Evolutionary conservation across 768 basidiomycete genomes (phyloP).

Genomic region (Xerocomellus intermedius): DNA sequence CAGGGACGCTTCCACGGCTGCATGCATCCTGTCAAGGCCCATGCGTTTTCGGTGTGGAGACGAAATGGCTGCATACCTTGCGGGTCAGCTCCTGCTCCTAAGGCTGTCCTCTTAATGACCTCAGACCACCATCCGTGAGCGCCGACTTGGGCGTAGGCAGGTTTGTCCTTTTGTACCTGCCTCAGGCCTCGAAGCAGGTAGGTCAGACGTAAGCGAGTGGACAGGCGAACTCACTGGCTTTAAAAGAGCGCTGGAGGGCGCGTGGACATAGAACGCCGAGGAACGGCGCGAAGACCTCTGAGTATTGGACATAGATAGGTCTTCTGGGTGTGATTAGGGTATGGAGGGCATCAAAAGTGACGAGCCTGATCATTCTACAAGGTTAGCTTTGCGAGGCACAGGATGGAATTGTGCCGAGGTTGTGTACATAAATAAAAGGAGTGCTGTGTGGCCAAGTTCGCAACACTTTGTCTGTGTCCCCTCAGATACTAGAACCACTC

Average conservation of each 20-base stretch:
- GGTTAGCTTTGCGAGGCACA: background rate
- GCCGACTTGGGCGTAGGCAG: conserved; percentile 52
- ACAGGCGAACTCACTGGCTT: conserved; percentile 40
- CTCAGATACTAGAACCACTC: background rate
- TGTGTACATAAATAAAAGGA: conserved; percentile 17
- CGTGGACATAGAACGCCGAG: conserved; percentile 58
- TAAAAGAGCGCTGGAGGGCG: conserved; percentile 57
- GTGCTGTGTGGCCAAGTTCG: background rate
- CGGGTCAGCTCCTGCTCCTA: conserved; percentile 69
- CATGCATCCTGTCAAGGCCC: conserved; percentile 12
- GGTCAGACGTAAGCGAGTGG: background rate
- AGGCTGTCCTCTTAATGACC: conserved; percentile 69
- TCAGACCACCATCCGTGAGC: conserved; percentile 72
- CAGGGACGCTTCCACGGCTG: conserved; percentile 56
- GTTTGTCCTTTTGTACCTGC: conserved; percentile 55
- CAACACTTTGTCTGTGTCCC: conserved; percentile 14
- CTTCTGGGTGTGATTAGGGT: conserved; percentile 70
- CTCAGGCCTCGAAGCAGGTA: conserved; percentile 38
- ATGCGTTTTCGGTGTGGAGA: conserved; percentile 23
- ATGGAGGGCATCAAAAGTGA: conserved; percentile 77
- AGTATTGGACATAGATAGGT: conserved; percentile 63
- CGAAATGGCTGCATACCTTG: conserved; percentile 38
- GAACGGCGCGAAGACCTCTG: conserved; percentile 63
- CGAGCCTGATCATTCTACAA: conserved; percentile 46
- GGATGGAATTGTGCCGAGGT: conserved; percentile 1